phyloP scores from a whole-genome alignment of 2,329 filamentous ascomycete genomes.

The Trichoderma hamatum region DNA sequence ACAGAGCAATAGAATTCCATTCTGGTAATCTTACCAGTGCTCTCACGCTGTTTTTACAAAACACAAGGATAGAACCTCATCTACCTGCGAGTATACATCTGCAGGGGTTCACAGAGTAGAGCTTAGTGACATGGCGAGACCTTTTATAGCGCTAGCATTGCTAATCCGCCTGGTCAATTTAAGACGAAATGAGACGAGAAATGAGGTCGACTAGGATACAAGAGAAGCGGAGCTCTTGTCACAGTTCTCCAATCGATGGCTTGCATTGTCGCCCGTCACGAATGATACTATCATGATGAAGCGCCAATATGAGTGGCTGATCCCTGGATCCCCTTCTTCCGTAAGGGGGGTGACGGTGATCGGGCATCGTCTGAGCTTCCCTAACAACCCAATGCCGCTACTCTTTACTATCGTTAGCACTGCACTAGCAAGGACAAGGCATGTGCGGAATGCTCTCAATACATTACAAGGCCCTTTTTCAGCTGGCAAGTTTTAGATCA shows the following conservation, averaged over 20 bases:
- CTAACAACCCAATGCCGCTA: background rate
- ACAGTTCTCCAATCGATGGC: constrained; percentile 24
- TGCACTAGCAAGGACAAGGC: background rate
- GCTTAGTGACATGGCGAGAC: background rate
- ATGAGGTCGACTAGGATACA: constrained; percentile 18
- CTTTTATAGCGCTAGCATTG: background rate
- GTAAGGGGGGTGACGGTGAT: background rate
- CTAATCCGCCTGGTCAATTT: constrained; percentile 14
- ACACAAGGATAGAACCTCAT: background rate
- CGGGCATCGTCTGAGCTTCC: constrained; percentile 19
- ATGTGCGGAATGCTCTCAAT: background rate
- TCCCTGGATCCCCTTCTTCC: constrained; percentile 2
- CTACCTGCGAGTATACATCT: background rate
- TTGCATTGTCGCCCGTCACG: constrained; percentile 27
- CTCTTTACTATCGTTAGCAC: background rate
- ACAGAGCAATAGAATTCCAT: background rate
- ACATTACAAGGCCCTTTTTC: background rate
- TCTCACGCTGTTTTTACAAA: background rate
- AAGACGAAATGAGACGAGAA: constrained; percentile 24
- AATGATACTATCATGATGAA: constrained; percentile 6
- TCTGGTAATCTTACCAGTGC: background rate
- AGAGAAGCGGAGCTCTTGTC: constrained; percentile 18
- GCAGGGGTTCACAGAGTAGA: background rate
- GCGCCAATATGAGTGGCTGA: constrained; percentile 5
- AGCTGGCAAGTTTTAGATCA: background rate